Evolutionary conservation across 257 asterid species (phyloP).

Genomic region (Pogostemon cablin): DNA sequence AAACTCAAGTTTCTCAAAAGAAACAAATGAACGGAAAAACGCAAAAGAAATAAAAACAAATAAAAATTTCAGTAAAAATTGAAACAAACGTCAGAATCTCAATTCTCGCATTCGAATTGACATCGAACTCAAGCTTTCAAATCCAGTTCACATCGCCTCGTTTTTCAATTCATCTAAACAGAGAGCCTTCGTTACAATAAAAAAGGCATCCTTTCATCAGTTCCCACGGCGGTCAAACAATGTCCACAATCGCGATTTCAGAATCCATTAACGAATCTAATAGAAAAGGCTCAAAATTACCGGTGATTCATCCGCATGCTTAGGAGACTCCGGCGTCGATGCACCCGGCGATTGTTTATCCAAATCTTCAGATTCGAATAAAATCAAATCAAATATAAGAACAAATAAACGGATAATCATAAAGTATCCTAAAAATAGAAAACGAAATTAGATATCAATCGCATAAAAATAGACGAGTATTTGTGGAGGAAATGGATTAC

Average conservation of each 20-base stretch:
- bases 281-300: slow-evolving; percentile 37
- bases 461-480: slow-evolving; percentile 23
- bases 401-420: slow-evolving; percentile 12
- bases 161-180: slow-evolving; percentile 26
- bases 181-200: slow-evolving; percentile 8
- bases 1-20: background rate
- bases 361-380: slow-evolving; percentile 49
- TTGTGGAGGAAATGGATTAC: slow-evolving; percentile 30
- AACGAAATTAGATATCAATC: slow-evolving; percentile 31
- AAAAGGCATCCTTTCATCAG: background rate
- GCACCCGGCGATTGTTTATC: slow-evolving; percentile 54
- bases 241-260: slow-evolving; percentile 23
- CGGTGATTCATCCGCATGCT: slow-evolving; percentile 54
- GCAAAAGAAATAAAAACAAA: background rate
- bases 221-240: slow-evolving; percentile 33
- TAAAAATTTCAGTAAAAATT: slow-evolving; percentile 13
- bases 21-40: background rate
- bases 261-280: slow-evolving; percentile 22
- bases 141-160: slow-evolving; percentile 20
- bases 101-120: slow-evolving; percentile 17
- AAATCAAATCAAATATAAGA: slow-evolving; percentile 29
- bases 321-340: slow-evolving; percentile 50
- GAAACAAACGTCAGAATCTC: slow-evolving; percentile 29
- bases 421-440: slow-evolving; percentile 50
- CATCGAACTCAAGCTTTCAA: slow-evolving; percentile 19